Base-by-base conservation (phyloP, 129 eudicot genomes). In the Escallonia herrerae region DNA sequence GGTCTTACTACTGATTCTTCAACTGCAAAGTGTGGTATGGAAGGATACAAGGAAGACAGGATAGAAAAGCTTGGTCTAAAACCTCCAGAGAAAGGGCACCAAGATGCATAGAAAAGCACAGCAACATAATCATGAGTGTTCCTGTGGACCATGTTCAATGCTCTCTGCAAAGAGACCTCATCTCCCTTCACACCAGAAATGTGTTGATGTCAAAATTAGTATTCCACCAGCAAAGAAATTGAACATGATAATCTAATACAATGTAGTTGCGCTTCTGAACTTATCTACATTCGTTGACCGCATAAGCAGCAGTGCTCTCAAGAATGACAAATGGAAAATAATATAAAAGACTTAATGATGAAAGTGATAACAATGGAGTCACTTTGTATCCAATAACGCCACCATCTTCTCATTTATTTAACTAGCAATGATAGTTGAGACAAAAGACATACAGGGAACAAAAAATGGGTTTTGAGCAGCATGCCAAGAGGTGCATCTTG, bases 1-100 rank as follows among this genome's bases (percentile, higher is more conserved):
- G 95, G 86, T 72, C 84, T 83, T 40, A 86, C 77, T 33, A 71
- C 77, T 38, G 90, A 86, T 70, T 90, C 97, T 70, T 86, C 95
- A 1, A 90, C 73, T 65, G 95, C 89, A 74, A 83, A 90, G 72
- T 90, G 97, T 74, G 97, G 86, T 15, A 90, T 70, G 45, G 95
- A 86, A 60, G 90, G 97, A 75, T 73, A 86, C 38, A 83, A 70
- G 15, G 84, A 79, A 63, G 97, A 80, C 66, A 86, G 66, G 15
- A 62, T 7, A 42, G 95, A 83, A 65, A 90, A 80, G 58, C 60
- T 79, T 58, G 97, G 95, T 70, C 69, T 90, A 68, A 90, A 77
- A 7, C 70, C 39, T 51, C 79, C 80, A 47, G 97, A 90, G 76
- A 90, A 90, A n/a, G 84, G 90, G 70, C 97, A 90, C 95, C 97